phyloP scores from a whole-genome alignment of 345 rosid genomes.

The Acer campestre region DNA sequence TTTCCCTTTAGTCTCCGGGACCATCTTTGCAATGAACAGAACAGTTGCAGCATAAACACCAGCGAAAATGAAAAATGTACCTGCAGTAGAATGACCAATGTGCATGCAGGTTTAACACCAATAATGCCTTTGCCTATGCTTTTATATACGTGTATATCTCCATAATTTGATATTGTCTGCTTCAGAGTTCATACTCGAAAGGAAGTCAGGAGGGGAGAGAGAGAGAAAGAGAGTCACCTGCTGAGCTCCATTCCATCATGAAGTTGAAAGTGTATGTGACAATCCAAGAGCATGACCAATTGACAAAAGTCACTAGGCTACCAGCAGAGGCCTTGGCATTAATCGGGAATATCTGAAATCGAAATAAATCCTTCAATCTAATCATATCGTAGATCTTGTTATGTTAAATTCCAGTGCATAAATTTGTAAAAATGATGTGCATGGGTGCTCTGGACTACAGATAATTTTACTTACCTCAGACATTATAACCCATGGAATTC shows the following conservation, averaged over 20 bases:
- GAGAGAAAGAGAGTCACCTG: not conserved
- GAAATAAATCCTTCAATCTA: not conserved
- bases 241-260: not conserved
- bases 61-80: constrained; percentile 51
- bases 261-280: not conserved
- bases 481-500: constrained; percentile 63
- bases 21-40: constrained; percentile 40
- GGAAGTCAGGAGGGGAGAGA: not conserved
- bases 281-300: not conserved
- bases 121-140: not conserved
- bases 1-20: constrained; percentile 66
- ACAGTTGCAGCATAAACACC: constrained; percentile 30
- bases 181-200: too few relatives aligned
- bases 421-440: too few relatives aligned
- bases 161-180: not conserved
- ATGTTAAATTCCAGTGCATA: too few relatives aligned
- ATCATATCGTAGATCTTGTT: too few relatives aligned
- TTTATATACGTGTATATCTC: not conserved
- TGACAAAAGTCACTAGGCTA: not conserved
- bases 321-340: not conserved
- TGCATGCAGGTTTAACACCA: not conserved
- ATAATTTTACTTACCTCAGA: constrained; percentile 51
- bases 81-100: constrained; percentile 21
- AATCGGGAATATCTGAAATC: not conserved
- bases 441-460: too few relatives aligned